Percentiles rank a stretch among this genome's conserved stretches.
These are phyloP conservation scores for Amylocystis lapponica DNA, from an alignment of 768 basidiomycete genomes.

Conservation along the genomic window DNA sequence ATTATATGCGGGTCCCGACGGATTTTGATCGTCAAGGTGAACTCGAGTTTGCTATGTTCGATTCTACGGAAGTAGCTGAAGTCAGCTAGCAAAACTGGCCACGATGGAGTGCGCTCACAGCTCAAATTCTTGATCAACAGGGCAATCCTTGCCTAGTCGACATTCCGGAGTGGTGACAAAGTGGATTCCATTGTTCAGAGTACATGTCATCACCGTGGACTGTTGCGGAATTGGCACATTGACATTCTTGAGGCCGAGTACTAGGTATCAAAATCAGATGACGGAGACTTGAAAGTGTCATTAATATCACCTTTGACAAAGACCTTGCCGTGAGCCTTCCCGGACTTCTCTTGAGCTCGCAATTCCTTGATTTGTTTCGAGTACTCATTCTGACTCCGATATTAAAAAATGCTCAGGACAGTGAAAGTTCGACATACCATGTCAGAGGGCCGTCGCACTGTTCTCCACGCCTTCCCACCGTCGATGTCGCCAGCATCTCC, in stretches of 20 bases:
- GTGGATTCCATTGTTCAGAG: constrained; percentile 95
- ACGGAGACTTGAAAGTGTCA: background rate
- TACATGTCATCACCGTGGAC: constrained; percentile 72
- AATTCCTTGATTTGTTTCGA: constrained; percentile 85
- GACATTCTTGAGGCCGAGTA: constrained; percentile 69
- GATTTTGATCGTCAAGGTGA: constrained; percentile 85
- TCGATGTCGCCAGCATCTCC: constrained; percentile 78
- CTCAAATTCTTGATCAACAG: constrained; percentile 87
- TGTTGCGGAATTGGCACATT: constrained; percentile 75
- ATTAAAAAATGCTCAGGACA: background rate
- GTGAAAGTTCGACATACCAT: constrained; percentile 54
- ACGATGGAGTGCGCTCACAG: constrained; percentile 60
- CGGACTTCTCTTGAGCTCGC: constrained; percentile 66
- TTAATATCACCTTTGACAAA: constrained; percentile 73
- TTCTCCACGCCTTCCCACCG: constrained; percentile 78
- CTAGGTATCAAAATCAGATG: constrained; percentile 34
- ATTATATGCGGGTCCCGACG: constrained; percentile 82
- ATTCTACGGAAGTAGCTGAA: constrained; percentile 46
- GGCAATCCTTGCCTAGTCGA: constrained; percentile 48
- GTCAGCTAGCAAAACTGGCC: background rate
- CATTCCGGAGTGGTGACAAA: constrained; percentile 87
- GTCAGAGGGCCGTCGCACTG: constrained; percentile 85
- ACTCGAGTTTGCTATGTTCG: constrained; percentile 92
- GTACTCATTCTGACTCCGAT: constrained; percentile 72
- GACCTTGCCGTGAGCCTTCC: constrained; percentile 85